Percentiles rank a stretch among this genome's conserved stretches.
These are phyloP conservation scores for Clathrospora elynae DNA, from an alignment of 2,329 filamentous ascomycete species.

Conservation along the genomic window DNA sequence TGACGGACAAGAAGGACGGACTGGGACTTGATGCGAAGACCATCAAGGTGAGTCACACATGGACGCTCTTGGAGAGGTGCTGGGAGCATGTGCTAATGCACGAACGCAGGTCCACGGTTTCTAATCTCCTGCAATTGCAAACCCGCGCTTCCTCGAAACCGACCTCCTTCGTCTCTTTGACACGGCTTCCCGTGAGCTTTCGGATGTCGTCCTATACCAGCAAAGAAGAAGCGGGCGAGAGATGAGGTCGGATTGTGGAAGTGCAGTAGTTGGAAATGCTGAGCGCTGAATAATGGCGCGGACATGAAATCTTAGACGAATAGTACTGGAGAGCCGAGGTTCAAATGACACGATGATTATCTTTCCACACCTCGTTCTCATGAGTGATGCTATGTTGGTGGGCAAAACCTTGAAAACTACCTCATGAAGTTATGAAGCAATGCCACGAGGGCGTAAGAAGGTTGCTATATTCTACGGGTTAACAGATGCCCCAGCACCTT, in stretches of 20 bases:
- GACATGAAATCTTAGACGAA: constrained; percentile 1
- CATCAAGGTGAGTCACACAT: constrained; percentile 74
- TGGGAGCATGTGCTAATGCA: constrained; percentile 1
- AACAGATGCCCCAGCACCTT: not conserved
- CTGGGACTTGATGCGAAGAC: constrained; percentile 93
- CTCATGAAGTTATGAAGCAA: too few species aligned
- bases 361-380: not conserved
- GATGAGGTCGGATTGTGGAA: constrained; percentile 3
- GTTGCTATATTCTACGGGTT: too few species aligned
- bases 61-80: not conserved
- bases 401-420: too few species aligned
- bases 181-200: constrained; percentile 7
- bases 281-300: constrained; percentile 6
- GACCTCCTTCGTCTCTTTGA: constrained; percentile 2
- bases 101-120: constrained; percentile 44
- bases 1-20: constrained; percentile 93
- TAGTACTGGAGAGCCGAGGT: constrained; percentile 5
- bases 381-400: not conserved
- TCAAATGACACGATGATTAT: constrained; percentile 6
- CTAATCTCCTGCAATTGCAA: constrained; percentile 23
- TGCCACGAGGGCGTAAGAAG: too few species aligned
- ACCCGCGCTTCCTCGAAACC: constrained; percentile 1
- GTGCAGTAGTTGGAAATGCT: constrained; percentile 7
- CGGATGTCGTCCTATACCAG: constrained; percentile 4
- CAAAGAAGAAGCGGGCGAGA: not conserved